A percentile compares a stretch with the other conserved stretches of the same genome.
phyloP scores from a whole-genome alignment of 2,329 filamentous ascomycete genomes.

The Colletotrichum sp. region DNA sequence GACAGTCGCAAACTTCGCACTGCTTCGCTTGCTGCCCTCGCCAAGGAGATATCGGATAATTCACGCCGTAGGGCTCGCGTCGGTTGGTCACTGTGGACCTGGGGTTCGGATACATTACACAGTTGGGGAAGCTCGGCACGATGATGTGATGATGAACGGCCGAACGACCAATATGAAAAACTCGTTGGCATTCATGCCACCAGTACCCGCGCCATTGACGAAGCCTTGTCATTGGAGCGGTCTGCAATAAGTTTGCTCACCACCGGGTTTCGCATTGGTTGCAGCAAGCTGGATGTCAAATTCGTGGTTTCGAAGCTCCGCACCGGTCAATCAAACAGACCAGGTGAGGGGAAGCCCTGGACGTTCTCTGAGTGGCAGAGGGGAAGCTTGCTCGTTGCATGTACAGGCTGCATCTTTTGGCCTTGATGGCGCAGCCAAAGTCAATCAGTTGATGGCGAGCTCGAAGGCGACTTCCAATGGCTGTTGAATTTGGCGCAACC shows the following conservation, averaged over 20 bases:
- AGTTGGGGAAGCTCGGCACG: constrained; percentile 10
- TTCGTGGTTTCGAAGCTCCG: neutral
- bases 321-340: constrained; percentile 9
- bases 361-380: neutral
- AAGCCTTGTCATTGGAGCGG: neutral
- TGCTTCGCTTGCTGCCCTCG: neutral
- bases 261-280: neutral
- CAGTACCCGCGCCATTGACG: neutral
- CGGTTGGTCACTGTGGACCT: neutral
- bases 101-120: neutral
- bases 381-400: neutral
- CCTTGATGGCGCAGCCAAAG: neutral
- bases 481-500: neutral
- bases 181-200: neutral
- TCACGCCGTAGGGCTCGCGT: neutral
- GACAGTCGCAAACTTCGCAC: neutral
- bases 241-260: neutral
- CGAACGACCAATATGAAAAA: neutral
- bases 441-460: constrained; percentile 11
- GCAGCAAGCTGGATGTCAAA: neutral
- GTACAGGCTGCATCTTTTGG: neutral
- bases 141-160: neutral
- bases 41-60: neutral
- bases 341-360: neutral
- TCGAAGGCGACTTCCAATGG: neutral